Evolutionary conservation across 2,329 filamentous ascomycete species (phyloP).

Genomic region (Salinomyces thailandicus): DNA sequence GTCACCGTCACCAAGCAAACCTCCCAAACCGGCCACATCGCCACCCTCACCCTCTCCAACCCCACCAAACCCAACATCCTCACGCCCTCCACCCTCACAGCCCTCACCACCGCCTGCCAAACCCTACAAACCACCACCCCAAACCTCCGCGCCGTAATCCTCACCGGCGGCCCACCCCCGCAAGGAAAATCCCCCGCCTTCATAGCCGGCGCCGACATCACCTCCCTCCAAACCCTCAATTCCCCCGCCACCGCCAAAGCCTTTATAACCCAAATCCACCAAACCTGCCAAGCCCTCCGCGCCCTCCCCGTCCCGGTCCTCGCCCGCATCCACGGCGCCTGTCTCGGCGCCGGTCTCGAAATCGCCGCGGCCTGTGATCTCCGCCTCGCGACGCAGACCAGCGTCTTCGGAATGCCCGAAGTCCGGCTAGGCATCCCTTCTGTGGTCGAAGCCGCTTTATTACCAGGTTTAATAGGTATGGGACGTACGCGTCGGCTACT

Average conservation of each 20-base stretch:
- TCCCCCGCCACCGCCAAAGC: conserved; percentile 19
- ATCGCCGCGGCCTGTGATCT: conserved; percentile 29
- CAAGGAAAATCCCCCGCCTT: conserved; percentile 18
- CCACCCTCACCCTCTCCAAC: conserved; percentile 19
- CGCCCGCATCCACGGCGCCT: conserved; percentile 28
- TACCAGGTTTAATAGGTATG: conserved; percentile 30
- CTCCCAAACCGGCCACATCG: conserved; percentile 4
- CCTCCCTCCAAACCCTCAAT: conserved; percentile 18
- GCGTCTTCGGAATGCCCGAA: conserved; percentile 32
- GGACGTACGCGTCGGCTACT: conserved; percentile 28
- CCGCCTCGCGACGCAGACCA: conserved; percentile 24
- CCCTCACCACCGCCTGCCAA: conserved; percentile 12
- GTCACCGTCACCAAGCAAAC: background rate
- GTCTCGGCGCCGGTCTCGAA: conserved; percentile 30
- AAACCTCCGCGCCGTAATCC: conserved; percentile 17
- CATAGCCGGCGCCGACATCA: conserved; percentile 23
- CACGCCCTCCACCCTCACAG: conserved; percentile 9
- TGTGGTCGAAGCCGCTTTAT: conserved; percentile 30
- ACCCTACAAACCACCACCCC: conserved; percentile 6
- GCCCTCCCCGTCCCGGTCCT: conserved; percentile 30
- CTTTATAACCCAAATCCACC: conserved; percentile 29
- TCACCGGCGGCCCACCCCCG: conserved; percentile 14
- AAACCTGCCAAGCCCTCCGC: conserved; percentile 26
- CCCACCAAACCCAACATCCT: conserved; percentile 21
- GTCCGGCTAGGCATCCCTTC: conserved; percentile 30